Conservation (phyloP, 805 yeast genomes). For the Wickerhamiella australiensis region DNA sequence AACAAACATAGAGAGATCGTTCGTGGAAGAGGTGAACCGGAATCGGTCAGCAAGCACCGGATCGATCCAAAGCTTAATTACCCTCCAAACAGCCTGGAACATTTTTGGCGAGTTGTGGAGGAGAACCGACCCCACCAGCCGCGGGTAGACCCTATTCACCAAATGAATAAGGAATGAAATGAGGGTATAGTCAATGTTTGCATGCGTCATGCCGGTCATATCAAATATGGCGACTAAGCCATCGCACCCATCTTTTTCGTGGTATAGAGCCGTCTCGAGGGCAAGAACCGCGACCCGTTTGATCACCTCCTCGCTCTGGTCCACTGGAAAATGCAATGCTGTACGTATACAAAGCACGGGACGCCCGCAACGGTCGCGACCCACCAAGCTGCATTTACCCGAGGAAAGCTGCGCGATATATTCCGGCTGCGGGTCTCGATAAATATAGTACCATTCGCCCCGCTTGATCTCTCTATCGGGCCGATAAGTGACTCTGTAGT, state of each 20-base stretch:
- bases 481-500: slow-evolving; percentile 51
- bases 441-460: neutral
- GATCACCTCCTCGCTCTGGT: neutral
- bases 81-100: slow-evolving; percentile 2
- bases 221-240: slow-evolving; percentile 61
- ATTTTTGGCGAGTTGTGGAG: slow-evolving; percentile 5
- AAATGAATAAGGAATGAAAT: slow-evolving; percentile 41
- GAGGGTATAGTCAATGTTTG: slow-evolving; percentile 70
- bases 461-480: neutral
- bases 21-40: slow-evolving; percentile 57
- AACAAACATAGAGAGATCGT: slow-evolving; percentile 56
- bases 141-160: slow-evolving; percentile 6
- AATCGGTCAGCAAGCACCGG: slow-evolving; percentile 93
- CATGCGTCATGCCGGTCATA: slow-evolving; percentile 59
- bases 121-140: neutral
- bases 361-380: neutral
- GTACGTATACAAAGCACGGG: neutral
- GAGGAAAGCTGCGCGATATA: neutral
- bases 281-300: neutral
- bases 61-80: slow-evolving; percentile 53
- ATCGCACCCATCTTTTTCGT: slow-evolving; percentile 51
- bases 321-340: neutral
- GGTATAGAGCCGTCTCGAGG: slow-evolving; percentile 14
- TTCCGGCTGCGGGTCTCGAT: neutral
- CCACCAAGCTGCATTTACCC: neutral